phyloP scores from a whole-genome alignment of 345 rosid genomes.

The Dovyalis caffra region DNA sequence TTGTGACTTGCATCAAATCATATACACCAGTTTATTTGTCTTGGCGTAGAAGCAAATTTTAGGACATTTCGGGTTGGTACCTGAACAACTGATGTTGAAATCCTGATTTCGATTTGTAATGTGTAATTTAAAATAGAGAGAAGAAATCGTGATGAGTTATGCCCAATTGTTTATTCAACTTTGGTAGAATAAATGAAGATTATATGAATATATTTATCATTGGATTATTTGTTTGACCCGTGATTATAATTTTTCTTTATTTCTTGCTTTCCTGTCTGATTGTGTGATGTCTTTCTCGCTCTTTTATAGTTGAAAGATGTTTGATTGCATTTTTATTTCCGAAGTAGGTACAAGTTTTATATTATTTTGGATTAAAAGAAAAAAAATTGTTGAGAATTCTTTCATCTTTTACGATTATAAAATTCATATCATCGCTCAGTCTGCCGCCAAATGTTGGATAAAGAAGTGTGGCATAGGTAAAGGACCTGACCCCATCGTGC shows the following conservation, averaged over 20 bases:
- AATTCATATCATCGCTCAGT: not conserved
- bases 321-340: not conserved
- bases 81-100: not conserved
- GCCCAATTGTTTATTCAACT: not conserved
- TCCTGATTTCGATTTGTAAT: not conserved
- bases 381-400: not conserved
- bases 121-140: not conserved
- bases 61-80: not conserved
- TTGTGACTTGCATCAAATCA: conserved; percentile 36
- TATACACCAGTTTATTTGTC: not conserved
- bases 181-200: not conserved
- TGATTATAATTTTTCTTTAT: not conserved
- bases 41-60: not conserved
- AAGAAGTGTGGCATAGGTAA: no score
- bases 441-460: not conserved
- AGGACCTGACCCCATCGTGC: no score
- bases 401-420: not conserved
- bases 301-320: not conserved
- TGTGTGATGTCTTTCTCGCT: not conserved
- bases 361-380: not conserved
- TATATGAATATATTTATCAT: not conserved
- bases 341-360: not conserved
- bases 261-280: not conserved
- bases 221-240: not conserved
- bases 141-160: conserved; percentile 4